Evolutionary conservation across 805 yeast species (phyloP).

Genomic region (Yamadazyma olivae): DNA sequence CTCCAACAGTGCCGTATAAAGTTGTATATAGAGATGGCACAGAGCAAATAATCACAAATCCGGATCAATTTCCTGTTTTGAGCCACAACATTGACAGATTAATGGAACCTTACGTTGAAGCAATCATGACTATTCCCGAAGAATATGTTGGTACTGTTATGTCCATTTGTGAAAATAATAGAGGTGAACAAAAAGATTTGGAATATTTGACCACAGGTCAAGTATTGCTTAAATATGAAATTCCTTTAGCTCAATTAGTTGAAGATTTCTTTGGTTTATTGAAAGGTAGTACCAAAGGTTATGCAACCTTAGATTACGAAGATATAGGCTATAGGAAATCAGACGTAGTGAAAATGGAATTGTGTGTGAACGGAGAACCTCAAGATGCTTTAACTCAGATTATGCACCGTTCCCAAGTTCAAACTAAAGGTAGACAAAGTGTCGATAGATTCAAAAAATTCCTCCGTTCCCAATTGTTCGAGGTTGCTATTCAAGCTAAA

Average conservation of each 20-base stretch:
- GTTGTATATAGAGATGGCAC: slow-evolving; percentile 64
- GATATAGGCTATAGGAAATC: slow-evolving; percentile 83
- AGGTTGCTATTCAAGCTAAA: slow-evolving; percentile 88
- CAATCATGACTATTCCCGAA: slow-evolving; percentile 84
- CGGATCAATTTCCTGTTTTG: slow-evolving; percentile 80
- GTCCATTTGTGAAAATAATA: slow-evolving; percentile 74
- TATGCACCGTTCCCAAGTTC: slow-evolving; percentile 78
- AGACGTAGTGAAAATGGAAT: slow-evolving; percentile 81
- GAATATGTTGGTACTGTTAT: slow-evolving; percentile 88
- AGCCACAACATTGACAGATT: slow-evolving; percentile 47
- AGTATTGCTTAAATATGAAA: slow-evolving; percentile 70
- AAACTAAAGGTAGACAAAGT: slow-evolving; percentile 72
- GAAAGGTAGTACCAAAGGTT: slow-evolving; percentile 87
- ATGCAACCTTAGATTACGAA: slow-evolving; percentile 92
- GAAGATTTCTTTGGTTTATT: slow-evolving; percentile 95
- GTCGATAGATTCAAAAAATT: slow-evolving; percentile 79
- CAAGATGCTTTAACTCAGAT: slow-evolving; percentile 92
- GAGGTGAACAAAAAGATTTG: slow-evolving; percentile 81
- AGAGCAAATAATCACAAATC: slow-evolving; percentile 73
- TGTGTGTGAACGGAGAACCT: slow-evolving; percentile 82
- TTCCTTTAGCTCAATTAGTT: slow-evolving; percentile 86
- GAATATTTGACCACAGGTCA: slow-evolving; percentile 78
- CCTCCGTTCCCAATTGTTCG: slow-evolving; percentile 79
- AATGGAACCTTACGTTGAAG: slow-evolving; percentile 87
- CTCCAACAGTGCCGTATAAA: slow-evolving; percentile 94